Percentiles rank a stretch among this genome's conserved stretches.
Evolutionary conservation across 108 stramenopile species (phyloP).

Genomic region (Conticribra weissflogii): DNA sequence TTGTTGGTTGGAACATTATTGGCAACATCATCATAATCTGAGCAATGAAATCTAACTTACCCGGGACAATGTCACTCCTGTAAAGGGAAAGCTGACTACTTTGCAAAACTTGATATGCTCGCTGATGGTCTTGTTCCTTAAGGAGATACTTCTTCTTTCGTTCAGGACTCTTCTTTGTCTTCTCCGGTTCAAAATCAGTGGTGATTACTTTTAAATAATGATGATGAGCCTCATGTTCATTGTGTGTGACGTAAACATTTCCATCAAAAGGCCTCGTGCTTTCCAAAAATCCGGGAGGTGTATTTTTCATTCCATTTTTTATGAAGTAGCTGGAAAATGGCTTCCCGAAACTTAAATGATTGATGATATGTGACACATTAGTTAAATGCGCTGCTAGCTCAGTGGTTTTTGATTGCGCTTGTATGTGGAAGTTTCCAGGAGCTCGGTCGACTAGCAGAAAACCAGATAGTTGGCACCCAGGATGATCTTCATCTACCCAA

Average conservation of each 20-base stretch:
- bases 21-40: too few relatives aligned
- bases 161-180: slow-evolving; percentile 2
- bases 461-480: slow-evolving; percentile 83
- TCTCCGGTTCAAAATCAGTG: slow-evolving; percentile 63
- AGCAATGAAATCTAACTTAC: too few relatives aligned
- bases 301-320: slow-evolving; percentile 41
- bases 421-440: slow-evolving; percentile 97
- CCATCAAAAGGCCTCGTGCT: slow-evolving; percentile 82
- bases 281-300: slow-evolving; percentile 55
- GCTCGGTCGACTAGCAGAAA: slow-evolving; percentile 90
- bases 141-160: slow-evolving; percentile 12
- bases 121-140: slow-evolving; percentile 14
- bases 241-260: slow-evolving; percentile 77
- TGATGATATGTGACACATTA: slow-evolving; percentile 90
- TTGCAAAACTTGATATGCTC: slow-evolving; percentile 80
- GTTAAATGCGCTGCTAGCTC: slow-evolving; percentile 92
- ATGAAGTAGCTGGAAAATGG: slow-evolving; percentile 50
- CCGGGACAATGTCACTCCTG: slow-evolving; percentile 66
- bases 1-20: too few relatives aligned
- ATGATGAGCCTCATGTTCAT: slow-evolving; percentile 93
- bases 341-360: slow-evolving; percentile 85
- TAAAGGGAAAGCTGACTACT: slow-evolving; percentile 82
- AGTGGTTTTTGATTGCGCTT: slow-evolving; percentile 83
- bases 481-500: slow-evolving; percentile 73
- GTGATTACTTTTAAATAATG: slow-evolving; percentile 96